Conservation (phyloP, 1,139 yeast species). For the Taphrina betulina region DNA sequence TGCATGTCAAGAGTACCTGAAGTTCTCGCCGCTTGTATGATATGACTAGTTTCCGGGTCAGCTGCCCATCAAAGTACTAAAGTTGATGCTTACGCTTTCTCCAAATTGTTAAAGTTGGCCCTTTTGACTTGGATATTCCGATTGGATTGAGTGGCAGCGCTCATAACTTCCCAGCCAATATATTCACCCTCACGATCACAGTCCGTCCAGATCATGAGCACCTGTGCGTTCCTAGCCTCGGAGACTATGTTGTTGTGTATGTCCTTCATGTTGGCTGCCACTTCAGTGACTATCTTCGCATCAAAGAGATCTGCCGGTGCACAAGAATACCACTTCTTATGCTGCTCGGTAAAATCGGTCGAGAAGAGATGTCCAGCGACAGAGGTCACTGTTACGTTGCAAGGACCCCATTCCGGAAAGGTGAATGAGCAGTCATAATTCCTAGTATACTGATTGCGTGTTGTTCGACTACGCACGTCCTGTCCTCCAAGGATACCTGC, state of each 20-base stretch:
- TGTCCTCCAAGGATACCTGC: conserved; percentile 77
- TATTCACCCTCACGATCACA: conserved; percentile 98
- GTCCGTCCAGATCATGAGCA: conserved; percentile 95
- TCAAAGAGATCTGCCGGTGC: conserved; percentile 66
- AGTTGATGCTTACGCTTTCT: conserved; percentile 46
- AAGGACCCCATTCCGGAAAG: conserved; percentile 61
- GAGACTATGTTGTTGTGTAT: conserved; percentile 67
- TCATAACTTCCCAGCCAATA: conserved; percentile 81
- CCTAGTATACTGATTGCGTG: conserved; percentile 63
- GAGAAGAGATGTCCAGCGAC: conserved; percentile 81
- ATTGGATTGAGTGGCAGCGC: conserved; percentile 64
- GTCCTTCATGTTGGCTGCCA: conserved; percentile 48
- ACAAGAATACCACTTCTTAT: conserved; percentile 62
- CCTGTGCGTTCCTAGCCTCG: conserved; percentile 62
- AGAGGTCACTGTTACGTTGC: conserved; percentile 87
- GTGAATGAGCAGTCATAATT: conserved; percentile 68
- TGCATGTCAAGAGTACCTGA: conserved; percentile 65
- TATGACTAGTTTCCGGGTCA: conserved; percentile 50
- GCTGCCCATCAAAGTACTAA: neutral
- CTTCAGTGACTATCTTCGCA: conserved; percentile 58
- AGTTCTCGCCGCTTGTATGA: conserved; percentile 67
- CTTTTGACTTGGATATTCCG: conserved; percentile 55
- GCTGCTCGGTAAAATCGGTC: conserved; percentile 59
- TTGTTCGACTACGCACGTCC: conserved; percentile 49
- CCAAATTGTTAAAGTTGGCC: conserved; percentile 86